These are phyloP conservation scores for Medicago ruthenica DNA, from an alignment of 306 rosid genomes.

Conservation along the genomic window DNA sequence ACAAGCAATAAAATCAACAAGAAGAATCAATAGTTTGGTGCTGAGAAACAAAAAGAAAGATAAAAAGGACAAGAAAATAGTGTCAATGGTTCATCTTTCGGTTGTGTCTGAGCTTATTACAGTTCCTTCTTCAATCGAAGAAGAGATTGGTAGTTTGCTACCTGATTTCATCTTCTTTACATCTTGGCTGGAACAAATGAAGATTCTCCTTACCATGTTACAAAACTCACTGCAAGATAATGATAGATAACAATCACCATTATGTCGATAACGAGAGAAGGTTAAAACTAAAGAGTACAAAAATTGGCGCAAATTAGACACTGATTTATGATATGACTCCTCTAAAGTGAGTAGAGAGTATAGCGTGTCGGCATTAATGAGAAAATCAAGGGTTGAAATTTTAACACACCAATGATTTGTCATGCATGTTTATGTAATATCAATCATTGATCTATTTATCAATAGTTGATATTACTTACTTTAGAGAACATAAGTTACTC, in stretches of 20 bases:
- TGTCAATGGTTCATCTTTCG: conserved; percentile 53
- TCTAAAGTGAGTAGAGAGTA: no score
- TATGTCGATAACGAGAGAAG: not conserved
- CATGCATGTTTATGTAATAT: no score
- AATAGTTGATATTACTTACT: no score
- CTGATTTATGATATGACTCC: not conserved
- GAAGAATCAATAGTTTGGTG: conserved; percentile 34
- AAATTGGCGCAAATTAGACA: no score
- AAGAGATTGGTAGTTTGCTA: conserved; percentile 59
- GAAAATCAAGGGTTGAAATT: no score
- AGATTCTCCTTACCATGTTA: conserved; percentile 82
- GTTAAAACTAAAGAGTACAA: not conserved
- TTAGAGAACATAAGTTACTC: no score
- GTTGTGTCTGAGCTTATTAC: conserved; percentile 66
- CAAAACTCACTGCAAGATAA: conserved; percentile 81
- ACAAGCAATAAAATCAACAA: conserved; percentile 47
- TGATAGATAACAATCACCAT: conserved; percentile 4
- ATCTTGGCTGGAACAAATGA: conserved; percentile 80
- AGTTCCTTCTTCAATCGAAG: conserved; percentile 74
- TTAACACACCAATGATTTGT: no score
- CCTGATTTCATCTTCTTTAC: conserved; percentile 80
- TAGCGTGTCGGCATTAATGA: no score
- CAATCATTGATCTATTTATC: no score
- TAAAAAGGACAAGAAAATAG: conserved; percentile 30
- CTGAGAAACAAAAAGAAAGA: conserved; percentile 24